Evolutionary conservation across 2,329 filamentous ascomycete genomes (phyloP).

Genomic region (Trichophyton rubrum): DNA sequence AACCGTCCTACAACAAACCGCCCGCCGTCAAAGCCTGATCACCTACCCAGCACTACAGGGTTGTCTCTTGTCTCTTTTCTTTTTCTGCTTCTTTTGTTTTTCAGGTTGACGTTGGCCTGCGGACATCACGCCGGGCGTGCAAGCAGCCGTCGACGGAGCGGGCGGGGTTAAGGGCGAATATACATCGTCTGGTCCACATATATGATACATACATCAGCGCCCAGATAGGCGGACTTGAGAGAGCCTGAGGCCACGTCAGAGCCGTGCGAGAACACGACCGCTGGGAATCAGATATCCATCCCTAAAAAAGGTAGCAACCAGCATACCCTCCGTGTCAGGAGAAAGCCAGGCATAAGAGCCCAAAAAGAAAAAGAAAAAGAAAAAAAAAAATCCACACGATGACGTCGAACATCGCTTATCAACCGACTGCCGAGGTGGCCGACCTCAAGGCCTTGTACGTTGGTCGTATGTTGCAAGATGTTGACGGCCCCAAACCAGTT

Average conservation of each 20-base stretch:
- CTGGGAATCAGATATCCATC: too few species aligned
- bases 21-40: too few species aligned
- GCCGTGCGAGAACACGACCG: background rate
- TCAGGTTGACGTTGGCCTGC: background rate
- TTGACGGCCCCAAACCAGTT: conserved; percentile 53
- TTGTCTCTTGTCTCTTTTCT: background rate
- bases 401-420: background rate
- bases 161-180: background rate
- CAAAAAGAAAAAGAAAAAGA: background rate
- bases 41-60: background rate
- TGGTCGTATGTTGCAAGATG: conserved; percentile 45
- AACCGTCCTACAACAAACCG: background rate
- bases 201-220: background rate
- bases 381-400: background rate
- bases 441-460: conserved; percentile 33
- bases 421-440: background rate
- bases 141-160: background rate
- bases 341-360: background rate
- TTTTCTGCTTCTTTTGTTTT: background rate
- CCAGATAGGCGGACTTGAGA: background rate
- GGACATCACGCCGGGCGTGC: background rate
- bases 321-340: too few species aligned
- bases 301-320: too few species aligned
- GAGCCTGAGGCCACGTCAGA: background rate
- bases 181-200: background rate